Evolutionary conservation across 2,329 filamentous ascomycete genomes (phyloP), one percentile per base, ranked within the genome.

Genomic region (Aspergillus puulaauensis): DNA sequence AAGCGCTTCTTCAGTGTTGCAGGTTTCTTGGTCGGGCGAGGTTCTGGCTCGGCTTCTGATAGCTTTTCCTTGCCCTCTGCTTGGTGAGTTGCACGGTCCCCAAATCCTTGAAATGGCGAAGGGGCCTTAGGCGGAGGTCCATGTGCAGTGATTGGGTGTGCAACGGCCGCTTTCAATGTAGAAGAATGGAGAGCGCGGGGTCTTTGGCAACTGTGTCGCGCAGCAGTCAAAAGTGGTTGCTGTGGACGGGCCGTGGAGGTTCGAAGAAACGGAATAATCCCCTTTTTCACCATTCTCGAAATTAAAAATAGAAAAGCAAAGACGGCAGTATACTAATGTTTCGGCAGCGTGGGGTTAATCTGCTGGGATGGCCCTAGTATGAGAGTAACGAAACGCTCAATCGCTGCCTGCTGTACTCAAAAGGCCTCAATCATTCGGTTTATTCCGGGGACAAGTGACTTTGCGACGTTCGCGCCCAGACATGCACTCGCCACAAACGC

Each of bases 1-100:
- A 97, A 97, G 53, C 93, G 84, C 78, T 87, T 90, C 69, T 81
- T 82, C 68, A 87, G 80, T 2, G 80, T 79, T 33, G 72, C 66
- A 19, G 67, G 62, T 35, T 67, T 64, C 45, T 66, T 70, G 17
- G 63, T 55, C 7, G 62, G 53, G 3, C 78, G 73, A 52, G 76
- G 70, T 3, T 57, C 40, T 24, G 41, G 21, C 21, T 63, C 54
- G 17, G 43, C 46, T 49, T 31, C 43, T 31, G 27, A 31, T 31
- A 31, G 8, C 27, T 31, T 31, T 12, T 56, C 74, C 60, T 49
- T 73, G 75, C 52, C 77, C 62, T 61, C 79, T 71, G 44, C 73
- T 64, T 82, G 81, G 53, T 80, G 70, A 33, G 77, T 78, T 15
- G 83, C 68, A 17, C 78, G 72, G 40, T 80, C 79, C 52, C 78